A percentile compares a stretch with the other conserved stretches of the same genome.
Evolutionary conservation across 768 basidiomycete genomes (phyloP).

Genomic region (Leccinum fibrillosum): DNA sequence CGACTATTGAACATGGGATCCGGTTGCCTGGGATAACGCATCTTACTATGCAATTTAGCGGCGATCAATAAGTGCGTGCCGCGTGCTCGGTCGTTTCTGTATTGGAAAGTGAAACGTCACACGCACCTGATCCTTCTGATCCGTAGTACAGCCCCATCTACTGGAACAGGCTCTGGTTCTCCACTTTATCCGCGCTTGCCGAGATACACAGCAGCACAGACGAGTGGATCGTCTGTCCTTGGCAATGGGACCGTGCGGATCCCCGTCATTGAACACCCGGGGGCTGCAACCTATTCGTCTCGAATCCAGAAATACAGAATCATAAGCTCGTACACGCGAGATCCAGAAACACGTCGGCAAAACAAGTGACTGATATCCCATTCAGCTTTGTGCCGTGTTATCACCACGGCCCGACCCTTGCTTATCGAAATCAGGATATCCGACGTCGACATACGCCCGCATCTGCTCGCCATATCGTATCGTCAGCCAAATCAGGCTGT

Average conservation of each 20-base stretch:
- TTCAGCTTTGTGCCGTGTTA: neutral
- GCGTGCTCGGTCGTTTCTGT: neutral
- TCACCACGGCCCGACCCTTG: neutral
- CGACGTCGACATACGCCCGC: constrained; percentile 55
- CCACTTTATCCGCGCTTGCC: neutral
- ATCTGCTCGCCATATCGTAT: constrained; percentile 57
- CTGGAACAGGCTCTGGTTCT: neutral
- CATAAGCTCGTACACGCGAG: neutral
- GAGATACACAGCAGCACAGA: neutral
- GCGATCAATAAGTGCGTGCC: neutral
- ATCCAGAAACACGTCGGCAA: neutral
- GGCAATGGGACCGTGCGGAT: neutral
- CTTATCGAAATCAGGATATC: constrained; percentile 38
- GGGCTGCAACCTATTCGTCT: neutral
- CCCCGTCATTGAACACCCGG: neutral
- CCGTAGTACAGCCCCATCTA: neutral
- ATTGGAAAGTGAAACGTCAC: neutral
- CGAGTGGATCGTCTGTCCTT: neutral
- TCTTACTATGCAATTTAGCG: neutral
- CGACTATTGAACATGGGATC: no score
- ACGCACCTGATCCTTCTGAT: neutral
- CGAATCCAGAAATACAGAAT: neutral
- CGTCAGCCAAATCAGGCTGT: constrained; percentile 49
- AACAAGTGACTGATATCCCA: neutral
- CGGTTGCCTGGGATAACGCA: neutral